Evolutionary conservation across 768 basidiomycete species (phyloP), one percentile per base, ranked within the genome.

Genomic region (Suillus brevipes): DNA sequence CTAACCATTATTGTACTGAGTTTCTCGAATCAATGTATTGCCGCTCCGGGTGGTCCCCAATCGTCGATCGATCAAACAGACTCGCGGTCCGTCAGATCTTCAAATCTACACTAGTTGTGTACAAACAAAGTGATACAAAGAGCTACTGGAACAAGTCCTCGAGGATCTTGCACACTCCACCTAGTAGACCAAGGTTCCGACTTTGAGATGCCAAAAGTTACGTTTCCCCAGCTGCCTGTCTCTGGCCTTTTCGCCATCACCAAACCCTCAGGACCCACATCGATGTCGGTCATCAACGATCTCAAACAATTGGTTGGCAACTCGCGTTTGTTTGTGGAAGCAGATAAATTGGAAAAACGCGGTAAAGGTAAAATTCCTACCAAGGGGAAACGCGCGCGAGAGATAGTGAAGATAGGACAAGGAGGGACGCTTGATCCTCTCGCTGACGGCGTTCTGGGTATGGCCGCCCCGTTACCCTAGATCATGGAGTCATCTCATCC

Each of bases 351-450:
- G 38, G 84, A 86, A 74, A 83, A 75, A 38, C 84, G 79, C 66
- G 76, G 75, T n/a, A 77, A 80, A 61, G 81, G 80, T 31, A 84
- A 83, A 66, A 75, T 78, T 53, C 75, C 77, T 60, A 73, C 64
- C 63, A 80, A 80, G 58, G 75, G 77, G 65, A 81, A 73, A 52
- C 71, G 71, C 60, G 73, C 71, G 60, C 73, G 73, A 18, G 83
- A 85, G 25, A 71, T 77, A 2, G 80, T 95, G 61, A 96, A 97
- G 78, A 86, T 96, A 58, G 95, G 95, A 1, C 93, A 95, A 76
- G 95, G 95, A 36, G 95, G 97, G 5, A 99, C 97, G 4, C 81
- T 99, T 59, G 97, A 99, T 80, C 97, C 97, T 18, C 83, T 99
- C 42, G 97, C 97, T 6, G 94, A 97, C 76, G 97, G 97, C 52